Evolutionary conservation across 768 basidiomycete genomes (phyloP), one percentile per base, ranked within the genome.

Genomic region (Lyophyllum atratum): DNA sequence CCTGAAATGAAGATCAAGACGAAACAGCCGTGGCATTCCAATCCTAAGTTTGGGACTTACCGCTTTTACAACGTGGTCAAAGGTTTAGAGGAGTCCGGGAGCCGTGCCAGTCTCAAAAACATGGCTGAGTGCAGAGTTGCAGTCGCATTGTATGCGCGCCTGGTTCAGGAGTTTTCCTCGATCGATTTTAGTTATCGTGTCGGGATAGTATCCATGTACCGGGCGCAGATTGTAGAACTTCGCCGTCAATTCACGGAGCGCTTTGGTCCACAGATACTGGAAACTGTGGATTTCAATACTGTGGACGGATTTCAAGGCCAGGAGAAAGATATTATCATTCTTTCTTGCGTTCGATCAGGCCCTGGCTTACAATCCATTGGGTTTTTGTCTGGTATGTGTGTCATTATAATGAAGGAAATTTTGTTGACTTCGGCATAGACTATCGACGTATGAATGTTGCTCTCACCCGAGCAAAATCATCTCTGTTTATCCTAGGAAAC

Each of bases 271-370:
- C 80, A 85, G 22, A 84, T 97, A 21, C 64, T 88, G 1, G 79
- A 80, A 29, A 84, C 80, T 42, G 84, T 99, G 37, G 90, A 95
- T 66, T 98, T 99, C 76, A 91, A 97, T 68, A 98, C 97, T 0
- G 96, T 99, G 37, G 96, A 99, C 72, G 97, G 96, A 10, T 98
- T 98, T 68, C 97, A 99, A 72, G 97, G 97, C 47, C 97, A 99
- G 75, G 97, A 99, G 71, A 99, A 99, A 70, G 93, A 96, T 64
- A 85, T 99, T 52, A 96, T 99, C 73, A 98, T 99, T 62, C 80
- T 99, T 19, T 98, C 97, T 3, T 97, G 95, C 69, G 97, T 98
- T 19, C 86, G 97, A 60, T 91, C 94, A 10, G 95, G 97, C 5
- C 87, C 92, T 17, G 88, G 90, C n/a, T 70, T 93, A 19, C 80